These are phyloP conservation scores for Diaporthe sp. DNA, from an alignment of 2,329 filamentous ascomycete species.

Conservation along the genomic window DNA sequence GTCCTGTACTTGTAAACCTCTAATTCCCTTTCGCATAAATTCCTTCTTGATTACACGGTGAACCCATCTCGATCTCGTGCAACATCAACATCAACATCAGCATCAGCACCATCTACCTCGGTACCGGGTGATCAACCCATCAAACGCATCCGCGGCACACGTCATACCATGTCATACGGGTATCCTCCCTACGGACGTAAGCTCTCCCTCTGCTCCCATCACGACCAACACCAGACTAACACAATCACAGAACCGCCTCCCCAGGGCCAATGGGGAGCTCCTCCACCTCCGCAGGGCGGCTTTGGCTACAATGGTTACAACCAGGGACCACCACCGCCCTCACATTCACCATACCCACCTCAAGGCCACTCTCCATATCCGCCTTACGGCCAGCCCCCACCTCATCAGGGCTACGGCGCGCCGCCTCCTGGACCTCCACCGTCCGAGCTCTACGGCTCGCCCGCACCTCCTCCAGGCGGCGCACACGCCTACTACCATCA, in stretches of 20 bases:
- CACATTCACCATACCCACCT: slow-evolving; percentile 33
- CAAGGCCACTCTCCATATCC: slow-evolving; percentile 35
- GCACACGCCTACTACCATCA: slow-evolving; percentile 48
- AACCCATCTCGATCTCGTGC: neutral
- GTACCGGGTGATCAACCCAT: neutral
- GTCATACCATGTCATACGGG: slow-evolving; percentile 51
- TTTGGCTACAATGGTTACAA: slow-evolving; percentile 36
- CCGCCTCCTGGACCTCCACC: slow-evolving; percentile 45
- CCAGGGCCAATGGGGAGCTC: slow-evolving; percentile 24
- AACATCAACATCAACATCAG: neutral
- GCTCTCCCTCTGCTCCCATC: slow-evolving; percentile 37
- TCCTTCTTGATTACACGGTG: neutral
- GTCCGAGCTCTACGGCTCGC: slow-evolving; percentile 43
- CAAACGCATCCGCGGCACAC: neutral
- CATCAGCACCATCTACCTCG: neutral
- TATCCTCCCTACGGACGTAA: slow-evolving; percentile 55
- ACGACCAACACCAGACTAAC: slow-evolving; percentile 22
- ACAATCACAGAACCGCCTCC: slow-evolving; percentile 32
- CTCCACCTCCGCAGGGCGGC: slow-evolving; percentile 46
- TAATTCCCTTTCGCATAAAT: neutral
- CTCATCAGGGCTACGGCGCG: slow-evolving; percentile 49
- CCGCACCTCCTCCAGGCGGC: slow-evolving; percentile 33
- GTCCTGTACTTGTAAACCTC: neutral
- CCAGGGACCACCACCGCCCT: slow-evolving; percentile 35
- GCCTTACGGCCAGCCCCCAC: slow-evolving; percentile 47